phyloP scores from a whole-genome alignment of 2,329 filamentous ascomycete species.

The Kalmusia sp. region DNA sequence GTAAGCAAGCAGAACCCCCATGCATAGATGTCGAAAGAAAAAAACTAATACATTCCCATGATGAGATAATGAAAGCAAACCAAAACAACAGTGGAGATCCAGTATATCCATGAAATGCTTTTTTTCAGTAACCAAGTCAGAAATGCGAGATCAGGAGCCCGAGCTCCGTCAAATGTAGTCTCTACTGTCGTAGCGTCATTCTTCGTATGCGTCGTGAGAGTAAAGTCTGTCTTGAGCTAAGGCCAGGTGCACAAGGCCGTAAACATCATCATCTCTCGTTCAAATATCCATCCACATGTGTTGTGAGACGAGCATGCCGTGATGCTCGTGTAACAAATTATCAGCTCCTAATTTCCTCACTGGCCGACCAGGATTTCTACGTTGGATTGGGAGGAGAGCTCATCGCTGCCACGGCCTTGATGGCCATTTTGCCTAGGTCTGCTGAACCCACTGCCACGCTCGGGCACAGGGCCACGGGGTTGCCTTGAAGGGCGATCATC shows the following conservation, averaged over 20 bases:
- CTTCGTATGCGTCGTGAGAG: conserved; percentile 49
- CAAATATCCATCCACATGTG: conserved; percentile 26
- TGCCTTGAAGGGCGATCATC: conserved; percentile 68
- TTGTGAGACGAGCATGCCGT: conserved; percentile 28
- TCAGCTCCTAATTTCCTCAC: conserved; percentile 27
- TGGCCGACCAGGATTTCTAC: conserved; percentile 71
- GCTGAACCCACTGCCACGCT: conserved; percentile 65
- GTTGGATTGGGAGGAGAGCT: conserved; percentile 65
- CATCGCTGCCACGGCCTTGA: conserved; percentile 67
- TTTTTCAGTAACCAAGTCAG: conserved; percentile 41
- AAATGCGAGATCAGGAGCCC: conserved; percentile 39
- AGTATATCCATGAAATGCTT: conserved; percentile 43
- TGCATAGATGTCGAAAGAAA: conserved; percentile 12
- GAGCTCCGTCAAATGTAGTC: conserved; percentile 44
- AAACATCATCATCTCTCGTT: conserved; percentile 43
- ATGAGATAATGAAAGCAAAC: conserved; percentile 14
- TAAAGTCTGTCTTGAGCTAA: conserved; percentile 42
- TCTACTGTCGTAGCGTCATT: conserved; percentile 51
- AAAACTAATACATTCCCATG: conserved; percentile 21
- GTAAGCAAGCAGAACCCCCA: conserved; percentile 10
- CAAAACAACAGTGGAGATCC: conserved; percentile 26
- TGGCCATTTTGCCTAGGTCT: conserved; percentile 67
- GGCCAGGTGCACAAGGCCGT: conserved; percentile 40
- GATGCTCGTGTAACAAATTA: conserved; percentile 14
- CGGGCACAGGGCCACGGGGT: conserved; percentile 66